Evolutionary conservation across 805 yeast genomes (phyloP).

Genomic region (Suhomyces faveliae): DNA sequence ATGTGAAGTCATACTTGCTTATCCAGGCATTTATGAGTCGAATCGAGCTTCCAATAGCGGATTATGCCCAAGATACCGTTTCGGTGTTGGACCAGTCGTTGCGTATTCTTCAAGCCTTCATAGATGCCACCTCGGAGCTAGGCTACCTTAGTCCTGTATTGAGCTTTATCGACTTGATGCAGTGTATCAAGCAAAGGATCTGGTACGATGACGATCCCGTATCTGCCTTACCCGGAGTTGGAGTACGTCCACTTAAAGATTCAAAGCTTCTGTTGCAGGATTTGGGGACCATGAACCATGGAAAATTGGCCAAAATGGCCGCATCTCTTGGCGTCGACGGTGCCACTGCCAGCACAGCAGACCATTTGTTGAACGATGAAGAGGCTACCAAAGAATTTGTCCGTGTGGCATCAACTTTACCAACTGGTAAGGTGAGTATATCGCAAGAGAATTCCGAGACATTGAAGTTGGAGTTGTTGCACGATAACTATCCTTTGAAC

Average conservation of each 20-base stretch:
- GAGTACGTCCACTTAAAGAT: background rate
- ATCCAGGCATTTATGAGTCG: constrained; percentile 72
- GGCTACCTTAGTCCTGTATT: constrained; percentile 67
- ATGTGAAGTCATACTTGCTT: constrained; percentile 71
- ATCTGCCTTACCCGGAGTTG: constrained; percentile 51
- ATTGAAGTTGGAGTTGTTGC: constrained; percentile 49
- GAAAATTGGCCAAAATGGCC: constrained; percentile 34
- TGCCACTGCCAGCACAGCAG: constrained; percentile 24
- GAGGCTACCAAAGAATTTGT: constrained; percentile 46
- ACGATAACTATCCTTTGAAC: constrained; percentile 49
- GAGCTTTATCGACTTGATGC: constrained; percentile 68
- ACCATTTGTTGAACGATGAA: constrained; percentile 9
- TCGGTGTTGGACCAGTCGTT: constrained; percentile 91
- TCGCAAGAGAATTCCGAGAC: constrained; percentile 34
- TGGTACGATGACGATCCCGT: constrained; percentile 84
- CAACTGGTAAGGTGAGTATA: constrained; percentile 51
- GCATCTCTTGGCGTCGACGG: constrained; percentile 37
- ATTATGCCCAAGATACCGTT: constrained; percentile 89
- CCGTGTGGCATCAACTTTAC: constrained; percentile 55
- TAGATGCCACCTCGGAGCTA: constrained; percentile 84
- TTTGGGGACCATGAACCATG: constrained; percentile 42
- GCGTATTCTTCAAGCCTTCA: constrained; percentile 89
- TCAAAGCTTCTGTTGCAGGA: constrained; percentile 29
- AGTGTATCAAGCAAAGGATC: constrained; percentile 80
- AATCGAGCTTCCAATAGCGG: constrained; percentile 86